phyloP scores from a whole-genome alignment of 202 grass and related monocot species.

The Musa balbisiana region DNA sequence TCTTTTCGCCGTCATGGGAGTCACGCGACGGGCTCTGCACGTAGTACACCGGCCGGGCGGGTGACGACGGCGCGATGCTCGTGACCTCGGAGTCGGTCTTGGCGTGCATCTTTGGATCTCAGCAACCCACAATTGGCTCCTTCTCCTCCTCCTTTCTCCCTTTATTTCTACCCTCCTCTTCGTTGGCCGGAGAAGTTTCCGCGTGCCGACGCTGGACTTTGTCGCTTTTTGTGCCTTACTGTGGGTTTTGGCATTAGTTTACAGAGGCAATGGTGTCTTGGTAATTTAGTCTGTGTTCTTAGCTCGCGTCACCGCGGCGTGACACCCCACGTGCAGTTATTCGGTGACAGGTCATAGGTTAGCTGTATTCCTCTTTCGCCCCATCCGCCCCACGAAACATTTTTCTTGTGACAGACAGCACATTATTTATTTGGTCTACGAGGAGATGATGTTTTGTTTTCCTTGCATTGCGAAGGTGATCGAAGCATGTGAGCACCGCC shows the following conservation, averaged over 20 bases:
- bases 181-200: not conserved
- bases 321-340: not conserved
- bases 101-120: conserved; percentile 31
- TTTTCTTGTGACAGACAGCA: too few relatives aligned
- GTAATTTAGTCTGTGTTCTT: not conserved
- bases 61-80: conserved; percentile 60
- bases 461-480: too few relatives aligned
- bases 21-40: conserved; percentile 69
- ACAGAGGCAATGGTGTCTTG: too few relatives aligned
- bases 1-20: conserved; percentile 59
- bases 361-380: not conserved
- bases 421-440: too few relatives aligned
- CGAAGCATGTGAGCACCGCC: too few relatives aligned
- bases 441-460: too few relatives aligned
- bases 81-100: conserved; percentile 93
- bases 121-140: not conserved
- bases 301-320: not conserved
- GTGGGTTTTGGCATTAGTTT: not conserved
- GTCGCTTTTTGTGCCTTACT: not conserved
- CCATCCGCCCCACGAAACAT: not conserved
- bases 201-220: too few relatives aligned
- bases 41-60: conserved; percentile 61
- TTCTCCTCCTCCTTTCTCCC: too few relatives aligned
- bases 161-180: too few relatives aligned
- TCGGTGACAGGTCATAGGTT: not conserved